Conservation (phyloP, 2,329 filamentous ascomycete species). For the Alternaria brassicicola region DNA sequence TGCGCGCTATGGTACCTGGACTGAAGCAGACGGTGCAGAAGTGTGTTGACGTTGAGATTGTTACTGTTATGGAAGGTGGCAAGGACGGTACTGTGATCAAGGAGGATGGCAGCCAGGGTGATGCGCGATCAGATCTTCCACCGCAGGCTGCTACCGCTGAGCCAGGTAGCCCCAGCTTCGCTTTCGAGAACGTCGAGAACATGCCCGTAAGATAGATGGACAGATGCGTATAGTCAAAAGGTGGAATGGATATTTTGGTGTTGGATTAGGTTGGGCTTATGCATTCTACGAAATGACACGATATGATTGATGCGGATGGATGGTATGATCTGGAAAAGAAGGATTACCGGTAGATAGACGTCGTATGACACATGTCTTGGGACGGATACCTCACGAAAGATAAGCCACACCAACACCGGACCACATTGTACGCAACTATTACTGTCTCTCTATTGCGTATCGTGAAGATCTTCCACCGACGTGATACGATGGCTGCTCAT, state of each 20-base stretch:
- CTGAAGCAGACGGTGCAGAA: constrained; percentile 76
- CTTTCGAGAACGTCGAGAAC: constrained; percentile 76
- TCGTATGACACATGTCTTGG: background rate
- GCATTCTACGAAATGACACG: background rate
- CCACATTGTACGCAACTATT: background rate
- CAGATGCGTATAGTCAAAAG: background rate
- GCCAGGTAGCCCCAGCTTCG: constrained; percentile 80
- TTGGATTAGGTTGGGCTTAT: background rate
- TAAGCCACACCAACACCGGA: background rate
- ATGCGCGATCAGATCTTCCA: constrained; percentile 64
- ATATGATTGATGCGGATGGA: background rate
- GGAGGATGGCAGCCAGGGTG: constrained; percentile 60
- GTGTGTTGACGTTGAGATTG: constrained; percentile 72
- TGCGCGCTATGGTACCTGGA: constrained; percentile 78
- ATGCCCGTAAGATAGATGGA: constrained; percentile 28
- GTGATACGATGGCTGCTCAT: background rate
- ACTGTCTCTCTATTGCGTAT: background rate
- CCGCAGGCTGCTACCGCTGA: constrained; percentile 73
- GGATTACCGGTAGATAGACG: background rate
- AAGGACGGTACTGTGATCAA: constrained; percentile 66
- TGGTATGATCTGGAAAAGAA: background rate
- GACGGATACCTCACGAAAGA: background rate
- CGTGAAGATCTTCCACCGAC: too few species aligned
- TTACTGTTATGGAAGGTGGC: constrained; percentile 72
- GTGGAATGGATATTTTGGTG: background rate